phyloP scores from a whole-genome alignment of 768 basidiomycete genomes.

The Amanita inopinata region DNA sequence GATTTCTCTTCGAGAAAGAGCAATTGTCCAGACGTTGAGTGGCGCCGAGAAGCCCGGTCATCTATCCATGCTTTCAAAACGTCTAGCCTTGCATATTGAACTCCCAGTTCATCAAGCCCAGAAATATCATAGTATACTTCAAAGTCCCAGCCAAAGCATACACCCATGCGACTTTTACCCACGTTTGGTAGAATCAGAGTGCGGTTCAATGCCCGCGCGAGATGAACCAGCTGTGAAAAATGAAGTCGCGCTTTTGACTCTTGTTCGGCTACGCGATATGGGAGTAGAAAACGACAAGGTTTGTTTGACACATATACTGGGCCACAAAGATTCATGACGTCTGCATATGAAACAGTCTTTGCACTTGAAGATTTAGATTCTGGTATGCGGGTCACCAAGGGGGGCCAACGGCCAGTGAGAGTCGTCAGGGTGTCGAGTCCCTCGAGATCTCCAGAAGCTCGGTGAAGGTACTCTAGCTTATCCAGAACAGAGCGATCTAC shows the following conservation, averaged over 20 bases:
- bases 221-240: constrained; percentile 38
- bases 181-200: constrained; percentile 56
- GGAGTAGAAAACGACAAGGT: constrained; percentile 38
- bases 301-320: background rate
- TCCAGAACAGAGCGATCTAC: constrained; percentile 20
- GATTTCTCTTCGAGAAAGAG: constrained; percentile 4
- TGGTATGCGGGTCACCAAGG: constrained; percentile 24
- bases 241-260: constrained; percentile 51
- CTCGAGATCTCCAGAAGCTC: constrained; percentile 10
- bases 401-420: constrained; percentile 19
- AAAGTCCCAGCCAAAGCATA: constrained; percentile 41
- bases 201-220: constrained; percentile 40
- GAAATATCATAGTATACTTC: constrained; percentile 38
- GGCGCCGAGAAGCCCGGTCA: constrained; percentile 13
- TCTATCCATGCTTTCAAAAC: constrained; percentile 10
- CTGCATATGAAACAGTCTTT: constrained; percentile 1
- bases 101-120: constrained; percentile 9
- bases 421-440: constrained; percentile 2
- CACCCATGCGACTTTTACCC: constrained; percentile 41
- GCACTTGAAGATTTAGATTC: constrained; percentile 11
- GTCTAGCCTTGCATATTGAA: constrained; percentile 3
- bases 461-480: constrained; percentile 17
- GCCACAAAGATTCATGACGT: background rate
- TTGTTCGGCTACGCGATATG: constrained; percentile 42
- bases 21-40: background rate